phyloP scores from a whole-genome alignment of 208 protist species.

The Herpetomonas tarakana region DNA sequence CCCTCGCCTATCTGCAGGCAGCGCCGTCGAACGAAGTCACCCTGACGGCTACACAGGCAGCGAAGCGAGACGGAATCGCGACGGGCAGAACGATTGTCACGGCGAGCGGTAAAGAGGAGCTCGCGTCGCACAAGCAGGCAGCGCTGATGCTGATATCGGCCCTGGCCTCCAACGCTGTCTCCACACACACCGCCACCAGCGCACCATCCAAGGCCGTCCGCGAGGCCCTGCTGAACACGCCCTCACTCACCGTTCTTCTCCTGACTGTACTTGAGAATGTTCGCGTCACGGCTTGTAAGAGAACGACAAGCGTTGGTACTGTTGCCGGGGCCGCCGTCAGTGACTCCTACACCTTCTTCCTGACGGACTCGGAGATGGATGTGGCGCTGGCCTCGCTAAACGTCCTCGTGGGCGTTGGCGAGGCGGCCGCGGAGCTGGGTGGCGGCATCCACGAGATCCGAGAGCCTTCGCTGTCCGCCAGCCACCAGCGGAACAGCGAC shows the following conservation, averaged over 20 bases:
- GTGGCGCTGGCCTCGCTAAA: constrained; percentile 15
- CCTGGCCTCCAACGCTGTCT: not conserved
- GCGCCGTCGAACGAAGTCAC: constrained; percentile 30
- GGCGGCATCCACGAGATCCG: constrained; percentile 13
- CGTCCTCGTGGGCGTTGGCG: constrained; percentile 15
- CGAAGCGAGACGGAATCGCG: constrained; percentile 11
- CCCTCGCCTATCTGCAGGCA: constrained; percentile 43
- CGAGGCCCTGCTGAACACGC: not conserved
- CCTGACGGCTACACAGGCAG: constrained; percentile 43
- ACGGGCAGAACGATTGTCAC: not conserved
- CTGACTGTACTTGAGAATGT: not conserved
- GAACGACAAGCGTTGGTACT: not conserved
- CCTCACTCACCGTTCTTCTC: not conserved
- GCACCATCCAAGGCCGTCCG: not conserved
- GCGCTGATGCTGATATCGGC: constrained; percentile 2
- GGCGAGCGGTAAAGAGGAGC: not conserved
- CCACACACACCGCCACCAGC: not conserved
- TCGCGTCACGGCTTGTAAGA: not conserved
- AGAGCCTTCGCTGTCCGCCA: not conserved
- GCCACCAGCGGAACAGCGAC: constrained; percentile 1
- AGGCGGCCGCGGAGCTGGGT: constrained; percentile 8
- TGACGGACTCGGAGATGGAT: constrained; percentile 7
- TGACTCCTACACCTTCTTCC: constrained; percentile 6
- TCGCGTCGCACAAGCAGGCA: not conserved
- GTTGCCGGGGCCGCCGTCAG: not conserved